Conservation (phyloP, 495 filamentous ascomycete species). For the Penicillium manginii region DNA sequence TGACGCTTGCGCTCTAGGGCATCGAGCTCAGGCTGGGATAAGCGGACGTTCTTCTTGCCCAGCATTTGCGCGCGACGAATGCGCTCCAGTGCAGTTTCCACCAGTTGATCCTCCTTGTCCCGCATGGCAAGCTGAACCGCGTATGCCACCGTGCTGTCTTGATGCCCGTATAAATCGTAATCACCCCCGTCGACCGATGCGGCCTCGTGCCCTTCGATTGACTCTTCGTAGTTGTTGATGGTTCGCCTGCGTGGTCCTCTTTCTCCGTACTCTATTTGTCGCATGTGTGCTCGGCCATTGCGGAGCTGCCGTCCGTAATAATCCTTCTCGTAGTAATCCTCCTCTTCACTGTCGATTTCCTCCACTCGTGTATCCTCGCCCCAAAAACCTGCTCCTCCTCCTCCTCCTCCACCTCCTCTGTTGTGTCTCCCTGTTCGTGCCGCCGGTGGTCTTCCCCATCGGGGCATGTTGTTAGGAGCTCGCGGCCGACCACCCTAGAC, state of each 20-base stretch:
- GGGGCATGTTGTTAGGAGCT: conserved; percentile 94
- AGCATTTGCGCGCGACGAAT: conserved; percentile 74
- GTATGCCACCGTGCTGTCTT: conserved; percentile 51
- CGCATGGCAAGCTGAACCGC: conserved; percentile 58
- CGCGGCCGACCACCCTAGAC: conserved; percentile 99
- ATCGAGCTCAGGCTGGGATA: conserved; percentile 74
- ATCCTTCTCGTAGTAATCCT: conserved; percentile 64
- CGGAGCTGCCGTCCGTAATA: conserved; percentile 59
- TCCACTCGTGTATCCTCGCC: conserved; percentile 61
- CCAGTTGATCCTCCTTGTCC: conserved; percentile 72
- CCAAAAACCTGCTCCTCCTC: conserved; percentile 56
- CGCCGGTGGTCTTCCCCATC: conserved; percentile 98
- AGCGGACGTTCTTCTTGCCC: conserved; percentile 74
- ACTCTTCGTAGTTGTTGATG: conserved; percentile 52
- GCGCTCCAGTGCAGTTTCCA: conserved; percentile 73
- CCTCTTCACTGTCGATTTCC: conserved; percentile 71
- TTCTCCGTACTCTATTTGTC: conserved; percentile 33
- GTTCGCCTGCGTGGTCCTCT: conserved; percentile 46
- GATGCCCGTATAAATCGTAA: conserved; percentile 59
- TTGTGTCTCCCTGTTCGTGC: conserved; percentile 64
- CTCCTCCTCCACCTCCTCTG: conserved; percentile 56
- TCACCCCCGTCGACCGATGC: conserved; percentile 55
- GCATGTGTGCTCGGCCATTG: conserved; percentile 30
- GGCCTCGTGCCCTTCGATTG: conserved; percentile 43
- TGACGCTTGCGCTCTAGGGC: conserved; percentile 72